Base-by-base conservation (phyloP, 2,329 filamentous ascomycete genomes). In the Curvularia sp. region DNA sequence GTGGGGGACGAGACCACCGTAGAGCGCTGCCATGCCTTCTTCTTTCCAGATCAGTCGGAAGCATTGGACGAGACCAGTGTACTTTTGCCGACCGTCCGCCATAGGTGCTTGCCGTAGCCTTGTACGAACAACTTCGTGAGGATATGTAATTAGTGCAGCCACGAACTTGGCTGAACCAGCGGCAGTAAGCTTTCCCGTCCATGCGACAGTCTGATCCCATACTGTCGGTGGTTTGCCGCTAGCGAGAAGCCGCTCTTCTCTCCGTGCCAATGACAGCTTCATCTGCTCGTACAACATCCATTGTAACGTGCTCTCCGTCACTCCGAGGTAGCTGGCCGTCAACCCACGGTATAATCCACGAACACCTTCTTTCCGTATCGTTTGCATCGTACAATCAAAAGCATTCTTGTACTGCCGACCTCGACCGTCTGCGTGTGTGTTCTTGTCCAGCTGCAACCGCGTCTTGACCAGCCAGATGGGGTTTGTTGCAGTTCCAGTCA, bases 391-490 rank as follows among this genome's bases (percentile, higher is more conserved):
- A 76, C 93, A 98, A 77, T 98, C 93, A 78, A 88, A 85, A 63
- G 91, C 93, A 77, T 97, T 97, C 75, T 87, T 87, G 79, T 98
- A 97, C 71, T 87, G 87, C 51, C 93, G 83, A 58, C 84, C 81
- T 62, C 84, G 80, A 39, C 75, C 78, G 60, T 80, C 80, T 67
- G 86, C 85, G 15, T 89, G 89, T 51, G 87, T 86, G 73, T 91
- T 91, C 81, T 93, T 96, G 80, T 98, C 93, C 32, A 98, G 85
- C 79, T 98, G 93, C 68, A 98, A 77, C 30, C 93, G 84, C 39
- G 93, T 98, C 83, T 98, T 98, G 73, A 98, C 87, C 63, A 98
- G 85, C 93, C 93, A 98, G 72, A 98, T 97, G 1, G 93, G 93
- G 77, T 97, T 97, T 36, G 93, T 98, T 21, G 90, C 91, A 1